A percentile compares a stretch with the other conserved stretches of the same genome.
phyloP scores from a whole-genome alignment of 2,329 filamentous ascomycete genomes.

The Scytalidium sp. region DNA sequence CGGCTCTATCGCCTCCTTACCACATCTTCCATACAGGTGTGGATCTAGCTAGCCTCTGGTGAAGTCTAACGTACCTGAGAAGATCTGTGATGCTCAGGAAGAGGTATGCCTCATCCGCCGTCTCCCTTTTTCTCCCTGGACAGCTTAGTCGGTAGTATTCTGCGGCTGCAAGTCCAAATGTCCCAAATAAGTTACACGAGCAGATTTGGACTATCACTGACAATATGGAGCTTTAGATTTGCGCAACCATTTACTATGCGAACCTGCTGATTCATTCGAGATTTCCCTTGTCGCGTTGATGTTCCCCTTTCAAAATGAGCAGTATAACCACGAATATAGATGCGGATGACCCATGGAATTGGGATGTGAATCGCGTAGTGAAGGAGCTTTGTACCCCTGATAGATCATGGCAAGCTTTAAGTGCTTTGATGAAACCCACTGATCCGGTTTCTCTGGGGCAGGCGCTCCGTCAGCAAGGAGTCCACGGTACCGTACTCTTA shows the following conservation, averaged over 20 bases:
- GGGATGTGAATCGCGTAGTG: slow-evolving; percentile 67
- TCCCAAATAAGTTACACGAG: too few species aligned
- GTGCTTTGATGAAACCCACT: slow-evolving; percentile 37
- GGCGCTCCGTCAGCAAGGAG: slow-evolving; percentile 56
- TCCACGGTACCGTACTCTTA: slow-evolving; percentile 34
- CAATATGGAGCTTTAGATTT: too few species aligned
- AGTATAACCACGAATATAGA: slow-evolving; percentile 28
- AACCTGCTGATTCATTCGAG: background rate
- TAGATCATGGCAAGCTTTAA: slow-evolving; percentile 43
- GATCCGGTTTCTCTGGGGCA: slow-evolving; percentile 50
- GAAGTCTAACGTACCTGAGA: too few species aligned
- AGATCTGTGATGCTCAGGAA: too few species aligned
- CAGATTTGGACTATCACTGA: too few species aligned
- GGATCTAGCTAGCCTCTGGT: too few species aligned
- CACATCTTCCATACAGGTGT: too few species aligned
- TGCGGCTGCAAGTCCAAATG: too few species aligned
- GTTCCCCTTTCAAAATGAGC: slow-evolving; percentile 12
- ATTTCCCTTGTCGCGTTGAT: background rate
- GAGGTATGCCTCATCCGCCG: too few species aligned
- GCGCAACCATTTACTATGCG: background rate
- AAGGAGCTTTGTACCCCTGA: slow-evolving; percentile 58
- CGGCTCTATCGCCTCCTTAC: too few species aligned
- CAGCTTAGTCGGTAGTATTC: too few species aligned
- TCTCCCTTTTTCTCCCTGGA: too few species aligned
- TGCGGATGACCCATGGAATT: slow-evolving; percentile 66